Conservation (phyloP, 306 rosid genomes). For the Glycine latifolia region DNA sequence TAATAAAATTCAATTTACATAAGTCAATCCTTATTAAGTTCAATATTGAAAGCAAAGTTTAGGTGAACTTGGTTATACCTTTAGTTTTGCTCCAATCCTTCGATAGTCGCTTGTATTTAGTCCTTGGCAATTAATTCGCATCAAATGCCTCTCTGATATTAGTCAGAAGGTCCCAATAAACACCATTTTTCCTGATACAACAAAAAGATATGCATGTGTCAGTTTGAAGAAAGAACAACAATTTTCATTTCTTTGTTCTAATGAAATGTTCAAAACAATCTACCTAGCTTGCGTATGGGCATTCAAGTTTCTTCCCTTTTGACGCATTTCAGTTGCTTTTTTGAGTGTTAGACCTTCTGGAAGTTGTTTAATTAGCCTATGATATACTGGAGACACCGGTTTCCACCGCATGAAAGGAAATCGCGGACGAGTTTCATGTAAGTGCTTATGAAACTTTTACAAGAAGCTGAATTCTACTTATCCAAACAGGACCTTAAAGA, state of each 20-base stretch:
- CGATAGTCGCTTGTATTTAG: constrained; percentile 71
- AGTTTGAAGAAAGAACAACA: constrained; percentile 34
- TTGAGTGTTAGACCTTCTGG: constrained; percentile 74
- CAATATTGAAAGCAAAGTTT: neutral
- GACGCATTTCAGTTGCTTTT: constrained; percentile 73
- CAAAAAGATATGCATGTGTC: constrained; percentile 14
- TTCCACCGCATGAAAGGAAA: constrained; percentile 94
- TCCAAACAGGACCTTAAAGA: neutral
- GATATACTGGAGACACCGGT: constrained; percentile 82
- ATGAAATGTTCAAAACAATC: constrained; percentile 2
- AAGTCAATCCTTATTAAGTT: neutral
- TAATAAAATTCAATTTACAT: neutral
- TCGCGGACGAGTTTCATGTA: constrained; percentile 60
- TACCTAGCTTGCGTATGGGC: constrained; percentile 85
- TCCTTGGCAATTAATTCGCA: constrained; percentile 76
- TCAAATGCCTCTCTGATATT: constrained; percentile 81
- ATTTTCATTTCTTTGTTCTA: neutral
- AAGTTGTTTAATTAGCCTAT: constrained; percentile 62
- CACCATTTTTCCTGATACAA: constrained; percentile 78
- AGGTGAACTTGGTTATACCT: constrained; percentile 55
- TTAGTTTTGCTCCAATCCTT: constrained; percentile 82
- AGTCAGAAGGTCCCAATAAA: constrained; percentile 66
- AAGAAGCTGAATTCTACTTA: too few relatives aligned
- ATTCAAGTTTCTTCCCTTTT: constrained; percentile 65
- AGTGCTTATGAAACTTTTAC: too few relatives aligned